These are phyloP conservation scores for Boletus bicolor DNA, from an alignment of 768 basidiomycete species.

Conservation along the genomic window DNA sequence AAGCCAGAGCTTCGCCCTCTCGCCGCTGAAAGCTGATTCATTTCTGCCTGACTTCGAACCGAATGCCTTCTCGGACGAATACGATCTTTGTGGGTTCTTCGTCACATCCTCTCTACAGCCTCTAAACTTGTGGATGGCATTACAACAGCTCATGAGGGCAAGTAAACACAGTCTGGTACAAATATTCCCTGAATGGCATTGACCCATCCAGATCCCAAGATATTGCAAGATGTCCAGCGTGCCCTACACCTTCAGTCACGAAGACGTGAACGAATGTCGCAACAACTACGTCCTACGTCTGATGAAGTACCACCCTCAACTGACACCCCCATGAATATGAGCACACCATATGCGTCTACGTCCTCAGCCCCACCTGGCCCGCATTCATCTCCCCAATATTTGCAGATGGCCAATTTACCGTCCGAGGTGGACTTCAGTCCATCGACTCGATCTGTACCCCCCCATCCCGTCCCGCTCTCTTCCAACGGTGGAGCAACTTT, in stretches of 20 bases:
- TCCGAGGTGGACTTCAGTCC: conserved; percentile 71
- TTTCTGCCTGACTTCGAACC: conserved; percentile 36
- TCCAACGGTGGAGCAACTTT: conserved; percentile 66
- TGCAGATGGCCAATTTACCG: conserved; percentile 16
- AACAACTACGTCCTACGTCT: conserved; percentile 19
- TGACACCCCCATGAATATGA: conserved; percentile 27
- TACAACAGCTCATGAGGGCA: conserved; percentile 69
- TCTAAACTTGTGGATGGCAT: conserved; percentile 10
- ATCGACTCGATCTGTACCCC: conserved; percentile 44
- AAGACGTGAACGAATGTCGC: conserved; percentile 57
- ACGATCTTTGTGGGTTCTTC: conserved; percentile 63
- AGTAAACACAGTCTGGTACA: conserved; percentile 22
- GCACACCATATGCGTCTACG: conserved; percentile 31
- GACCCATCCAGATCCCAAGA: conserved; percentile 58
- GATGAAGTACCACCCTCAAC: conserved; percentile 24
- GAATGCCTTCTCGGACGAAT: conserved; percentile 66
- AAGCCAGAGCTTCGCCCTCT: conserved; percentile 13
- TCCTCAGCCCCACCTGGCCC: conserved; percentile 19
- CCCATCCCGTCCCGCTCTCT: conserved; percentile 68
- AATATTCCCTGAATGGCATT: conserved; percentile 12
- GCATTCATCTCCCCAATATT: conserved; percentile 21
- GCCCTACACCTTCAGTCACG: conserved; percentile 71
- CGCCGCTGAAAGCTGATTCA: conserved; percentile 26
- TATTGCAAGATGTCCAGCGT: conserved; percentile 76
- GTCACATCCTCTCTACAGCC: background rate